A percentile compares a stretch with the other conserved stretches of the same genome.
Evolutionary conservation across 2,329 filamentous ascomycete genomes (phyloP).

Genomic region (Clarireedia monteithiana): DNA sequence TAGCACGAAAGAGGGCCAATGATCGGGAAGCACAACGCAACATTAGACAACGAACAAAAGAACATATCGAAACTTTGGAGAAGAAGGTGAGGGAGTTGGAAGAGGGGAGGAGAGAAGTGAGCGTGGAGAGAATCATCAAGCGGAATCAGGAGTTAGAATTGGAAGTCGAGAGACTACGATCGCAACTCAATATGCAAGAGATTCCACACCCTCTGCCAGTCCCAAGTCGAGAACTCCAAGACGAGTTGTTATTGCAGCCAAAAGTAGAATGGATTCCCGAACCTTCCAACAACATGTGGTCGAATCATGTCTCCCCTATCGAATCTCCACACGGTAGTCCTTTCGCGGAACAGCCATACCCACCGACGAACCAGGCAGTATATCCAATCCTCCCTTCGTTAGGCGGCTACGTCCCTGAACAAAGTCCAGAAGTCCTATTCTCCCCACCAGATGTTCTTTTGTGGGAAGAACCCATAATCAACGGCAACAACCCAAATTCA

Average conservation of each 20-base stretch:
- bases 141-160: conserved; percentile 26
- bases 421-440: background rate
- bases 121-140: conserved; percentile 37
- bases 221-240: background rate
- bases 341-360: background rate
- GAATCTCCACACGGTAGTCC: background rate
- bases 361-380: background rate
- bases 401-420: background rate
- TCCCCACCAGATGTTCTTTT: background rate
- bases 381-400: background rate
- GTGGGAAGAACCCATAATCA: background rate
- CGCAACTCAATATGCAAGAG: conserved; percentile 14
- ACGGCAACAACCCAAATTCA: background rate
- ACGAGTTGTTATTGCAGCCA: background rate
- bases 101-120: conserved; percentile 12
- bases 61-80: conserved; percentile 52
- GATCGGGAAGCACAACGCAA: conserved; percentile 84
- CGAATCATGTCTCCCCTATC: conserved; percentile 11
- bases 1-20: conserved; percentile 82
- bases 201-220: background rate
- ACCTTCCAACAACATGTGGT: conserved; percentile 16
- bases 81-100: conserved; percentile 27
- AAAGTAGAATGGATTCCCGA: conserved; percentile 3
- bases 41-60: conserved; percentile 77
- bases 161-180: conserved; percentile 23